phyloP scores from a whole-genome alignment of 2,329 filamentous ascomycete genomes.

The Harringtonia lauricola region DNA sequence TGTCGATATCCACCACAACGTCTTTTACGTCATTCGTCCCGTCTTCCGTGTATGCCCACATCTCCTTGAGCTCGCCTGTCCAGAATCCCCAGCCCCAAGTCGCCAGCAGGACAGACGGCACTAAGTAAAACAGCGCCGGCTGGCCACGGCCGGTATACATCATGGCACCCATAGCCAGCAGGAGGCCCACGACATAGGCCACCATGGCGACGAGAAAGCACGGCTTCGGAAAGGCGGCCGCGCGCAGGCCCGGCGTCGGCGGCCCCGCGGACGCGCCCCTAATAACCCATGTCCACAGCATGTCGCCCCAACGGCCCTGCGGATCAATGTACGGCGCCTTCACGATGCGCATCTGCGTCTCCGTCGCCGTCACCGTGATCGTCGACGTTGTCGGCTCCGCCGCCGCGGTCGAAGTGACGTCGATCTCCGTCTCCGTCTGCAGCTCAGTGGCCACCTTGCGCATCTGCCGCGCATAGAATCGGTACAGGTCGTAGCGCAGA shows the following conservation, averaged over 20 bases:
- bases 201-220: conserved; percentile 72
- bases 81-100: conserved; percentile 61
- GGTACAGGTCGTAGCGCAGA: conserved; percentile 81
- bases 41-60: conserved; percentile 79
- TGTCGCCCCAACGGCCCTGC: conserved; percentile 70
- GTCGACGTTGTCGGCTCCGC: conserved; percentile 18
- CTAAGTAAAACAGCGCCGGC: conserved; percentile 83
- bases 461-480: conserved; percentile 64
- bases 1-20: conserved; percentile 43
- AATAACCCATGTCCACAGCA: conserved; percentile 55
- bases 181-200: conserved; percentile 71
- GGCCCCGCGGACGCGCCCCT: conserved; percentile 5
- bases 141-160: conserved; percentile 72
- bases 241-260: conserved; percentile 24
- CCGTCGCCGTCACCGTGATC: conserved; percentile 16
- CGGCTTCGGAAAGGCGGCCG: conserved; percentile 59
- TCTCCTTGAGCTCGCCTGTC: conserved; percentile 59
- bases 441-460: conserved; percentile 30
- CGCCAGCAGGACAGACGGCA: conserved; percentile 68
- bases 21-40: conserved; percentile 44
- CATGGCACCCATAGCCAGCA: conserved; percentile 66
- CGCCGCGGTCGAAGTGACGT: conserved; percentile 21
- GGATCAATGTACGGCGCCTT: conserved; percentile 45
- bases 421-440: conserved; percentile 15
- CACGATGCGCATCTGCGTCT: conserved; percentile 31